These are phyloP conservation scores for Zelopaecilomyces penicillatus DNA, from an alignment of 2,329 filamentous ascomycete species.

Conservation along the genomic window DNA sequence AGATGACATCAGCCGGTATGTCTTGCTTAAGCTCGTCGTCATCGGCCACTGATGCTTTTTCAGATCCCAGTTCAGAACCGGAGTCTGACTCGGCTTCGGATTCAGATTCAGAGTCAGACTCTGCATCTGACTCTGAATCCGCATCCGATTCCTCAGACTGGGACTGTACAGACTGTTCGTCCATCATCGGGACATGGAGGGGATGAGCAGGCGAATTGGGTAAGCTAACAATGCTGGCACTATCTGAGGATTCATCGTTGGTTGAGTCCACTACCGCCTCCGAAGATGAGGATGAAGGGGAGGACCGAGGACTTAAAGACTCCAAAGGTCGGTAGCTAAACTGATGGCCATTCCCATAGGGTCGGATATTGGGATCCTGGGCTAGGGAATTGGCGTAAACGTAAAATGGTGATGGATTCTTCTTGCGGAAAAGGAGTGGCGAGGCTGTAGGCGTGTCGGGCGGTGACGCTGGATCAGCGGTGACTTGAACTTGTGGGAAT, in stretches of 20 bases:
- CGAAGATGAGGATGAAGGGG: constrained; percentile 22
- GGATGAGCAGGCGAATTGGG: constrained; percentile 14
- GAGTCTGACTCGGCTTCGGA: neutral
- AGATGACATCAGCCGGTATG: constrained; percentile 13
- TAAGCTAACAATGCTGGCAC: constrained; percentile 19
- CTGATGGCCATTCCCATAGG: constrained; percentile 32
- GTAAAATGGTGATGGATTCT: constrained; percentile 24
- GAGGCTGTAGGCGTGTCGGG: constrained; percentile 38
- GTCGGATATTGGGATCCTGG: constrained; percentile 33
- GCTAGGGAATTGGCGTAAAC: constrained; percentile 21
- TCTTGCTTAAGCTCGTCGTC: constrained; percentile 7
- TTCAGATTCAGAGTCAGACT: constrained; percentile 7
- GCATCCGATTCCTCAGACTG: constrained; percentile 13
- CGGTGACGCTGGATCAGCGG: constrained; percentile 37
- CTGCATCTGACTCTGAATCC: constrained; percentile 15
- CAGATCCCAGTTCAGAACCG: neutral
- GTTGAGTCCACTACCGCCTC: constrained; percentile 14
- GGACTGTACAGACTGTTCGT: constrained; percentile 11
- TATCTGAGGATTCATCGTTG: constrained; percentile 20
- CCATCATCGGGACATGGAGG: constrained; percentile 11
- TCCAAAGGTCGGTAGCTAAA: constrained; percentile 32
- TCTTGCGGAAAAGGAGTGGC: constrained; percentile 26
- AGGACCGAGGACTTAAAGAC: constrained; percentile 29
- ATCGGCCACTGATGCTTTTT: constrained; percentile 13
- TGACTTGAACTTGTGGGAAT: constrained; percentile 20